These are phyloP conservation scores for Aspergillus latus DNA, from an alignment of 2,329 filamentous ascomycete species.

Conservation along the genomic window DNA sequence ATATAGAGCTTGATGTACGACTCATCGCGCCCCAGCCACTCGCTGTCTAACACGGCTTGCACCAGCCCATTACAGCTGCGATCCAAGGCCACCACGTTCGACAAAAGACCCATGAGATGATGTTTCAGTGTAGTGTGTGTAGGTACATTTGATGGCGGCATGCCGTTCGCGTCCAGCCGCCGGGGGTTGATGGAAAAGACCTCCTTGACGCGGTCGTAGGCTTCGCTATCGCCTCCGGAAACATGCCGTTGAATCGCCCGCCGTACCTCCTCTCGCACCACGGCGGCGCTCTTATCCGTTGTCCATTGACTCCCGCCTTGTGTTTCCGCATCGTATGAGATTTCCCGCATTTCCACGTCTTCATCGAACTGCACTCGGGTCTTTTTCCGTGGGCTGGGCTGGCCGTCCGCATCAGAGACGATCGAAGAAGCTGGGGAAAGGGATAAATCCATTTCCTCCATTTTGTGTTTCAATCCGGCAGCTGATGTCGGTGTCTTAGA, in stretches of 20 bases:
- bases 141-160: conserved; percentile 46
- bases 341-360: conserved; percentile 34
- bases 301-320: conserved; percentile 32
- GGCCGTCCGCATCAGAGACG: conserved; percentile 29
- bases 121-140: conserved; percentile 55
- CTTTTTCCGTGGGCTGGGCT: conserved; percentile 41
- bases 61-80: conserved; percentile 60
- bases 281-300: conserved; percentile 55
- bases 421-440: conserved; percentile 34
- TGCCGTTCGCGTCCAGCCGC: conserved; percentile 34
- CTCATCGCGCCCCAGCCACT: conserved; percentile 63
- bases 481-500: conserved; percentile 29
- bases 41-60: conserved; percentile 56
- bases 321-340: conserved; percentile 9
- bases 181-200: conserved; percentile 53
- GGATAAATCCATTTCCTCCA: conserved; percentile 36
- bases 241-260: conserved; percentile 56
- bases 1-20: conserved; percentile 58
- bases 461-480: conserved; percentile 38
- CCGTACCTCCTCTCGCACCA: conserved; percentile 62
- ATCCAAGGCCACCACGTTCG: conserved; percentile 56
- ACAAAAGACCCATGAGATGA: conserved; percentile 59
- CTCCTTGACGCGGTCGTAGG: conserved; percentile 57
- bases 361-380: conserved; percentile 46
- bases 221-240: conserved; percentile 53